Base-by-base conservation (phyloP, 2,329 filamentous ascomycete species). In the Pestalotiopsis sp. region DNA sequence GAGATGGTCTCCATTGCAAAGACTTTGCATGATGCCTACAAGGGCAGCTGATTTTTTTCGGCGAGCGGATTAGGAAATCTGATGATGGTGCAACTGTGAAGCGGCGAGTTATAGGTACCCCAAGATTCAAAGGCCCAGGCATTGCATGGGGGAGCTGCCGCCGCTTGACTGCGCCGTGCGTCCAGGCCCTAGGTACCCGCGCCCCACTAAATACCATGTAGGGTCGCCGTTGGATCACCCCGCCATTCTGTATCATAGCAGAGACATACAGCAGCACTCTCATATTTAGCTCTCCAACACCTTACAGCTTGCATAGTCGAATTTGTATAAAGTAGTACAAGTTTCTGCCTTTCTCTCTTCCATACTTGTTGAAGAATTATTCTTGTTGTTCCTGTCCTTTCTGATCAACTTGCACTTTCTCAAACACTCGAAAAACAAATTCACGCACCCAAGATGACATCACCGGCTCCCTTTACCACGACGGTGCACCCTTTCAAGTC, bases 401-500 rank as follows among this genome's bases (percentile, higher is more conserved):
- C n/a, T 7, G n/a, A 36, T 36, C 17, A n/a, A 23, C 6, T n/a
- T 2, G 4, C 41, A 36, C 31, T 36, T 36, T 11, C 31, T 9
- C 31, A 36, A 36, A 13, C 14, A 59, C 12, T 23, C 11, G 6
- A 27, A 27, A 14, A 23, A n/a, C 65, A 41, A 23, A 13, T n/a
- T 31, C 23, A 23, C 25, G 38, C 17, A 52, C 45, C 36, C 38
- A 64, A 45, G 5, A 66, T 66, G 65, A 23, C 66, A 41, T 56
- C 57, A 36, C 52, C 58, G 12, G 17, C 58, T 17, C 77, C 82
- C 4, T 87, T 84, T 67, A 71, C 80, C 14, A 81, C 83, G n/a
- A 80, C 77, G 5, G 84, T 83, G 14, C 85, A 87, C 70, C 82
- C 81, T 0, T 86, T 83, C 71, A 74, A 78, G 25, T 84, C 83